phyloP scores from a whole-genome alignment of 2,329 filamentous ascomycete species.

The Colletotrichum australisinense region DNA sequence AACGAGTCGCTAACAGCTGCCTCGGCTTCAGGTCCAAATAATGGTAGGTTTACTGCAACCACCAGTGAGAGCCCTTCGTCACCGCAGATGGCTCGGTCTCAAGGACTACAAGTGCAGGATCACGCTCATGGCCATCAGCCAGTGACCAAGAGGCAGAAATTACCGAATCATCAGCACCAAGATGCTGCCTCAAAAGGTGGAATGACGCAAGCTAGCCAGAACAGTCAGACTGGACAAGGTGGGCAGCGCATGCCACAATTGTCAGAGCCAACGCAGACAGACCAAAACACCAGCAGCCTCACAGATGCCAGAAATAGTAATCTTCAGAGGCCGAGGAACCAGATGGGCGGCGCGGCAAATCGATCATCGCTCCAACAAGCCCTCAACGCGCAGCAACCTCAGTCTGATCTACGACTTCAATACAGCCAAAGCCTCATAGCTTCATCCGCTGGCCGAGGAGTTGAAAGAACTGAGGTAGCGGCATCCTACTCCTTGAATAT shows the following conservation, averaged over 20 bases:
- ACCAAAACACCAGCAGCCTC: not conserved
- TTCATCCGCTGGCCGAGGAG: not conserved
- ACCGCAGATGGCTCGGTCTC: not conserved
- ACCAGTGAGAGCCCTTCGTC: not conserved
- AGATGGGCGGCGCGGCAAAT: not conserved
- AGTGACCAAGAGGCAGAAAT: conserved; percentile 11
- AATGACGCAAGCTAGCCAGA: not conserved
- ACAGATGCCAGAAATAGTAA: not conserved
- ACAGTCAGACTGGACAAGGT: not conserved
- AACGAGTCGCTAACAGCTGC: not conserved
- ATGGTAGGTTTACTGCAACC: not conserved
- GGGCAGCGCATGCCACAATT: not conserved
- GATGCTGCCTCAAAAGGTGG: not conserved
- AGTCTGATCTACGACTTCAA: not conserved
- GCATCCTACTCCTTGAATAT: not conserved
- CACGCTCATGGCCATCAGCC: not conserved
- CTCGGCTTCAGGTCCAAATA: not conserved
- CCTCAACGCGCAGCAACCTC: not conserved
- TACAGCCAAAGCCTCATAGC: not conserved
- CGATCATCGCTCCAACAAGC: not conserved
- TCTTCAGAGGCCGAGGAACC: not conserved
- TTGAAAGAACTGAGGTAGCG: not conserved
- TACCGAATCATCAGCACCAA: not conserved
- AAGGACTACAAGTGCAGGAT: not conserved
- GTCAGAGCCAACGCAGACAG: not conserved